Conservation (phyloP, 768 basidiomycete species). For the Pleurotus tuber-regium region DNA sequence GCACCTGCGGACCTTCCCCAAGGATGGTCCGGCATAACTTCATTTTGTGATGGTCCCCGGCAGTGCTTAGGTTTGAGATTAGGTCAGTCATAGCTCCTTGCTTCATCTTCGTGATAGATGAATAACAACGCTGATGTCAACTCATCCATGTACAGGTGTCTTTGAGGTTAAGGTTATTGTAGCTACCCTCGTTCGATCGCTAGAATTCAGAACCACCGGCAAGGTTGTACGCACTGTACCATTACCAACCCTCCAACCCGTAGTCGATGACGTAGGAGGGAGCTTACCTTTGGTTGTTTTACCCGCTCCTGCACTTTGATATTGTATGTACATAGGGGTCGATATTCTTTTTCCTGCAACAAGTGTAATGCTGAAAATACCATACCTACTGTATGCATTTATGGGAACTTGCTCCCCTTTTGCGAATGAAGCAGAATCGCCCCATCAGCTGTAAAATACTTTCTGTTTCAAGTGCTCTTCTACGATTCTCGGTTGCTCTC, state of each 20-base stretch:
- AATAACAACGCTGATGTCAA: background rate
- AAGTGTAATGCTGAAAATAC: too few relatives aligned
- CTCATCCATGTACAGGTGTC: conserved; percentile 21
- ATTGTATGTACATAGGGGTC: too few relatives aligned
- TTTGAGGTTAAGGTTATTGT: conserved; percentile 39
- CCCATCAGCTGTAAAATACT: too few relatives aligned
- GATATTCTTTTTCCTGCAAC: too few relatives aligned
- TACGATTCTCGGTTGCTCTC: too few relatives aligned
- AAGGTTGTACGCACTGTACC: conserved; percentile 26
- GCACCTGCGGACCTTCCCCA: conserved; percentile 24
- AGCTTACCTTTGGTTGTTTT: conserved; percentile 8
- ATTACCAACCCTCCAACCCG: conserved; percentile 33
- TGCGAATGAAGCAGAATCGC: too few relatives aligned
- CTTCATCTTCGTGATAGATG: background rate
- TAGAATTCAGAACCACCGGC: conserved; percentile 34
- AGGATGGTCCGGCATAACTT: conserved; percentile 34
- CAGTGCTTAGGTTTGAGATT: conserved; percentile 39
- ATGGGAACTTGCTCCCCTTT: too few relatives aligned
- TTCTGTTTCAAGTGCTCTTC: too few relatives aligned
- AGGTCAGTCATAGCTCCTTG: conserved; percentile 18
- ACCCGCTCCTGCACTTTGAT: too few relatives aligned
- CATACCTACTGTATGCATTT: too few relatives aligned
- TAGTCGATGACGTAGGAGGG: conserved; percentile 25
- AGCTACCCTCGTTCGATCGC: conserved; percentile 30
- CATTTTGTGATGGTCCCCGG: conserved; percentile 41